A percentile compares a stretch with the other conserved stretches of the same genome.
phyloP scores from a whole-genome alignment of 2,329 filamentous ascomycete genomes.

The Neopestalotiopsis rosae region DNA sequence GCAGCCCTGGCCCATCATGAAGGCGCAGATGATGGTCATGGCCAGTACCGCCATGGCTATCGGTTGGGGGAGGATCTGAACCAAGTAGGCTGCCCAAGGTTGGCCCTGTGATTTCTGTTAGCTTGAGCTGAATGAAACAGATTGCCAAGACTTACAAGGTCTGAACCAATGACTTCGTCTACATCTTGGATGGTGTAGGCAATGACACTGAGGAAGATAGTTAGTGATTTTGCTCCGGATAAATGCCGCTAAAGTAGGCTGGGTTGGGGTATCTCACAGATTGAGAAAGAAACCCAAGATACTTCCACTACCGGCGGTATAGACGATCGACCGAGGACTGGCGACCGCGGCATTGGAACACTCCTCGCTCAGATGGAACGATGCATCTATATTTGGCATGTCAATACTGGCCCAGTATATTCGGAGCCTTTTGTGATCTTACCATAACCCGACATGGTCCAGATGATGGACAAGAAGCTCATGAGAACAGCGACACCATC shows the following conservation, averaged over 20 bases:
- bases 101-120: slow-evolving; percentile 47
- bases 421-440: background rate
- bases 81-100: slow-evolving; percentile 72
- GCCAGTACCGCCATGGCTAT: slow-evolving; percentile 66
- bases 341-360: slow-evolving; percentile 76
- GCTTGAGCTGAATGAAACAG: background rate
- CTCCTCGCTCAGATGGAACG: slow-evolving; percentile 77
- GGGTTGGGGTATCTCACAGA: slow-evolving; percentile 37
- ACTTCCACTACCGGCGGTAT: slow-evolving; percentile 71
- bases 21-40: slow-evolving; percentile 71
- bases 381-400: slow-evolving; percentile 54
- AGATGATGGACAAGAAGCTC: slow-evolving; percentile 58
- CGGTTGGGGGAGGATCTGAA: slow-evolving; percentile 67
- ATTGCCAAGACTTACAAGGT: slow-evolving; percentile 48
- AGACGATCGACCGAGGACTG: slow-evolving; percentile 72
- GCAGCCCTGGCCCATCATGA: slow-evolving; percentile 75
- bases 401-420: background rate
- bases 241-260: background rate
- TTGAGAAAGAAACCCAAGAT: slow-evolving; percentile 76
- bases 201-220: slow-evolving; percentile 49
- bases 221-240: background rate
- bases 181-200: slow-evolving; percentile 75
- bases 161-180: slow-evolving; percentile 59
- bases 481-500: slow-evolving; percentile 72
- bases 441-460: slow-evolving; percentile 40